Conservation (phyloP, 805 yeast genomes). For the Lachancea dasiensis region DNA sequence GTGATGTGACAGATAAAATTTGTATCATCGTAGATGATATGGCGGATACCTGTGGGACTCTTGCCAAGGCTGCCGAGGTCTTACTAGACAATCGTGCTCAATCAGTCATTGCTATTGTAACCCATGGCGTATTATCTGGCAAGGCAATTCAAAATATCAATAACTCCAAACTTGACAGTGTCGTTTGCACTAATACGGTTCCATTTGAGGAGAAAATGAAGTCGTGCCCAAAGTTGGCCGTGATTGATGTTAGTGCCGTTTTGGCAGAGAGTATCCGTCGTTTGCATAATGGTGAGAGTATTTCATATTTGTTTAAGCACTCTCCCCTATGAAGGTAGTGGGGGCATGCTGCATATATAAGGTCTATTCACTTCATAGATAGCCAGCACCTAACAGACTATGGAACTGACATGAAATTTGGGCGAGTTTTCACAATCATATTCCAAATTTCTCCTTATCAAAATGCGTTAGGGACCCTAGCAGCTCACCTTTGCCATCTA, state of each 20-base stretch:
- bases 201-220: constrained; percentile 65
- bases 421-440: too few relatives aligned
- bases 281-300: constrained; percentile 93
- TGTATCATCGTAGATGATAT: constrained; percentile 92
- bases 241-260: constrained; percentile 78
- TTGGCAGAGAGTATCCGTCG: constrained; percentile 93
- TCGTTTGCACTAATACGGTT: constrained; percentile 90
- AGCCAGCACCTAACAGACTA: too few relatives aligned
- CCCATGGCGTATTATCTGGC: constrained; percentile 92
- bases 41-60: constrained; percentile 98
- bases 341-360: too few relatives aligned
- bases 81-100: constrained; percentile 75
- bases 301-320: constrained; percentile 70
- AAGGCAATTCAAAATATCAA: constrained; percentile 70
- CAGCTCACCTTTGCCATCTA: constrained; percentile 56
- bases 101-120: constrained; percentile 85
- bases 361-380: too few relatives aligned
- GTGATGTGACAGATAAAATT: constrained; percentile 79
- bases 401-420: too few relatives aligned
- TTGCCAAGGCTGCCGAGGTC: constrained; percentile 90
- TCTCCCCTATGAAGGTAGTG: constrained; percentile 28
- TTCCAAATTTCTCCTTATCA: constrained; percentile 42
- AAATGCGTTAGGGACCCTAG: constrained; percentile 48
- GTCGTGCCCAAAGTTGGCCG: constrained; percentile 62
- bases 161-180: constrained; percentile 57